These are phyloP conservation scores for Fusarium solani-melongenae DNA, from an alignment of 2,329 filamentous ascomycete species.

Conservation along the genomic window DNA sequence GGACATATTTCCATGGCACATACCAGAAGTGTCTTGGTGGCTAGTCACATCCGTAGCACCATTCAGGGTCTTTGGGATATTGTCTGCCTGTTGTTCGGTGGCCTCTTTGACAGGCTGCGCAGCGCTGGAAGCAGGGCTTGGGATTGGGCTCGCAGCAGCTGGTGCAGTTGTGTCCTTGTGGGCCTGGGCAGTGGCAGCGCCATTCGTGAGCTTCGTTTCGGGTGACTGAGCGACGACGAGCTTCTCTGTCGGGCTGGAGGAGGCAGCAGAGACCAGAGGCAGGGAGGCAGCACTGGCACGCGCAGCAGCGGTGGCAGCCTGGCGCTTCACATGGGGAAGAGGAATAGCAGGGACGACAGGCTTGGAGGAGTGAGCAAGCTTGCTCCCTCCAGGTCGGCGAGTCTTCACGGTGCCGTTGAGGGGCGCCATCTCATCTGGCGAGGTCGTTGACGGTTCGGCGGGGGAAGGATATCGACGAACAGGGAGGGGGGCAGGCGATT, in stretches of 20 bases:
- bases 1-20: constrained; percentile 16
- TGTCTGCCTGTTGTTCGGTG: constrained; percentile 22
- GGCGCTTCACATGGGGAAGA: constrained; percentile 52
- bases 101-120: constrained; percentile 24
- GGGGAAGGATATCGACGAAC: constrained; percentile 32
- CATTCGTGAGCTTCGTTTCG: constrained; percentile 38
- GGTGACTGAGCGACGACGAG: constrained; percentile 6
- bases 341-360: constrained; percentile 53
- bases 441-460: constrained; percentile 35
- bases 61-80: constrained; percentile 22
- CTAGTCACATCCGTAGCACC: constrained; percentile 3
- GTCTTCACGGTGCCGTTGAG: constrained; percentile 47
- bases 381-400: constrained; percentile 46
- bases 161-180: constrained; percentile 12
- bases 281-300: constrained; percentile 37
- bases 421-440: constrained; percentile 47
- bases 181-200: constrained; percentile 10
- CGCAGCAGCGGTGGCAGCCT: constrained; percentile 48
- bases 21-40: constrained; percentile 37
- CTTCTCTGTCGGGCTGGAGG: constrained; percentile 22
- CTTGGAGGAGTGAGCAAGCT: constrained; percentile 47
- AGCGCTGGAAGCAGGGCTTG: constrained; percentile 20
- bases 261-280: constrained; percentile 15
- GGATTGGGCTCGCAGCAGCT: constrained; percentile 13
- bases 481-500: constrained; percentile 36